A percentile compares a stretch with the other conserved stretches of the same genome.
Conservation (phyloP, 306 rosid genomes). For the Abrus precatorius region DNA sequence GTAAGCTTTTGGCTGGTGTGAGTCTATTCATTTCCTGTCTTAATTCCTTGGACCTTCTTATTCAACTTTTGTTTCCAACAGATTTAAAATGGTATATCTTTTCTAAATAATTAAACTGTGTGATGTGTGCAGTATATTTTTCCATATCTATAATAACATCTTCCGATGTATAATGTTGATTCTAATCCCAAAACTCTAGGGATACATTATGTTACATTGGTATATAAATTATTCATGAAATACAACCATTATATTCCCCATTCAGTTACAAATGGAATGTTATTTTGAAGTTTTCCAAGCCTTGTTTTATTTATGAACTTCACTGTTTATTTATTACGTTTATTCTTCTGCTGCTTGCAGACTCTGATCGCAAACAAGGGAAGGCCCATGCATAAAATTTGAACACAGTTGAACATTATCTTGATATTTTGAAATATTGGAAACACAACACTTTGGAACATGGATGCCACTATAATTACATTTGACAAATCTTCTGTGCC, state of each 20-base stretch:
- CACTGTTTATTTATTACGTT: neutral
- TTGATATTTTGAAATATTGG: neutral
- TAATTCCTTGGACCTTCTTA: neutral
- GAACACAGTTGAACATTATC: neutral
- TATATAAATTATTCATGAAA: no score
- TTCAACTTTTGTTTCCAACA: neutral
- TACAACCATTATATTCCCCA: no score
- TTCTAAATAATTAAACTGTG: constrained; percentile 44
- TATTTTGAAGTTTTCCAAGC: no score
- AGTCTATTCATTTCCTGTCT: constrained; percentile 25
- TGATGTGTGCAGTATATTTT: constrained; percentile 61
- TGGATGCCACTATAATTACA: constrained; percentile 67
- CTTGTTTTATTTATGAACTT: no score
- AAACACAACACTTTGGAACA: constrained; percentile 28
- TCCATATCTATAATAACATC: neutral
- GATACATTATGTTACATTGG: no score
- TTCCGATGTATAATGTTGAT: no score
- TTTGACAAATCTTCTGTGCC: constrained; percentile 66
- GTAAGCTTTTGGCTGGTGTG: constrained; percentile 83
- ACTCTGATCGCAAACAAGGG: constrained; percentile 8
- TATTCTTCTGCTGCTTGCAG: neutral
- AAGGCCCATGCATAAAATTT: neutral
- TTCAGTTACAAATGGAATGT: no score
- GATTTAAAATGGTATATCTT: no score
- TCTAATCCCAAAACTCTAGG: no score